Conservation (phyloP, 345 rosid genomes). For the Schrenkiella parvula region DNA sequence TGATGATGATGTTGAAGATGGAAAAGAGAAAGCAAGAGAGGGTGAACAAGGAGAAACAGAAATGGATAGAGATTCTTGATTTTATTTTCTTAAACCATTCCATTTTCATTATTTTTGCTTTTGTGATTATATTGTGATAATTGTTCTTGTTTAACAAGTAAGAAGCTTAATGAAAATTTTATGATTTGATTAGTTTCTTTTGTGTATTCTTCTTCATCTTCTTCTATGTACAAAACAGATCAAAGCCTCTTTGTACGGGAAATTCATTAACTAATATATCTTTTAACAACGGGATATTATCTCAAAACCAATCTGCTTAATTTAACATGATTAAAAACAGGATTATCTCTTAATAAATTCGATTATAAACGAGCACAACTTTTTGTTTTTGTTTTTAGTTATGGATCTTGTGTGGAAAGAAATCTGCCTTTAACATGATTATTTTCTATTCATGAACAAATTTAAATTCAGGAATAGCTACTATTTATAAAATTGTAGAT, state of each 20-base stretch:
- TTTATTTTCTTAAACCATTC: neutral
- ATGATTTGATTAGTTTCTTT: neutral
- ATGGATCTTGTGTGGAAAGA: no score
- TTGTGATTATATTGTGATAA: neutral
- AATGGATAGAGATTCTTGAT: conserved; percentile 1
- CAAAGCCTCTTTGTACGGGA: neutral
- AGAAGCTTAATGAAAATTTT: neutral
- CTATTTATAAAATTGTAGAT: no score
- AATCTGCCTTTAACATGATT: no score
- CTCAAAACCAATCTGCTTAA: no score
- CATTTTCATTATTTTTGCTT: neutral
- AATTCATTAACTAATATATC: no score
- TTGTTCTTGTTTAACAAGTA: conserved; percentile 10
- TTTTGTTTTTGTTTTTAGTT: no score
- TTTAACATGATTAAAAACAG: no score
- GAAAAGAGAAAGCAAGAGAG: neutral
- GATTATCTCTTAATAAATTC: no score
- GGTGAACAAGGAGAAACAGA: neutral
- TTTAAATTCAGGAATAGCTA: no score
- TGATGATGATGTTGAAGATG: neutral
- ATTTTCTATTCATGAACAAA: no score
- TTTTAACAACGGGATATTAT: no score
- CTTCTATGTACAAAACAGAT: neutral
- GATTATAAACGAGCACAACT: no score
- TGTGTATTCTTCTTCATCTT: neutral